These are phyloP conservation scores for Penstemon barbatus DNA, from an alignment of 257 asterid species.

Conservation along the genomic window DNA sequence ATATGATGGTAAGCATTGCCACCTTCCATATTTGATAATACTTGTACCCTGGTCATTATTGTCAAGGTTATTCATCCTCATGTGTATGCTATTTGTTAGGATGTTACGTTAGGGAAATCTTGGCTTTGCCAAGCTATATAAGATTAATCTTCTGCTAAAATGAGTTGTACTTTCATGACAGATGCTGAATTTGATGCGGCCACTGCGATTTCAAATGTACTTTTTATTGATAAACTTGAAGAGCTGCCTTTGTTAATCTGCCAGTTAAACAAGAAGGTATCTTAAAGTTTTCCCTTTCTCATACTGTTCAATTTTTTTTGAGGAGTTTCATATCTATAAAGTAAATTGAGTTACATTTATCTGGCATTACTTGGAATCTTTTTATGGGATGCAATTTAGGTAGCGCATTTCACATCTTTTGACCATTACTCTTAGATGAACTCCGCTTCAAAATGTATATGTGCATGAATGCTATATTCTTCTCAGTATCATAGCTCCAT, in stretches of 20 bases:
- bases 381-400: constrained; percentile 4
- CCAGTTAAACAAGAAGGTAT: constrained; percentile 68
- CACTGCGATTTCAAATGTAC: constrained; percentile 42
- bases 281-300: constrained; percentile 23
- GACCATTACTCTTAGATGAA: background rate
- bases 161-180: constrained; percentile 43
- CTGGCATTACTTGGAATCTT: constrained; percentile 19
- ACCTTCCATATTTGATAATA: constrained; percentile 25
- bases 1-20: constrained; percentile 39
- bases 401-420: constrained; percentile 14
- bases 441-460: background rate
- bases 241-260: constrained; percentile 75
- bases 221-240: constrained; percentile 61
- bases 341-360: background rate
- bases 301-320: constrained; percentile 15
- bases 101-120: constrained; percentile 30
- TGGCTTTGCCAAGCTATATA: constrained; percentile 34
- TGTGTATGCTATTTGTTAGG: constrained; percentile 28
- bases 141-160: constrained; percentile 31
- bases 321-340: constrained; percentile 14
- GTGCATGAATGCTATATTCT: background rate
- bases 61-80: constrained; percentile 19
- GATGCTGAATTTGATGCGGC: constrained; percentile 48
- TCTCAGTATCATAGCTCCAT: background rate
- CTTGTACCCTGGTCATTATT: constrained; percentile 4